Evolutionary conservation across 257 asterid genomes (phyloP).

Genomic region (Solanum chilense): DNA sequence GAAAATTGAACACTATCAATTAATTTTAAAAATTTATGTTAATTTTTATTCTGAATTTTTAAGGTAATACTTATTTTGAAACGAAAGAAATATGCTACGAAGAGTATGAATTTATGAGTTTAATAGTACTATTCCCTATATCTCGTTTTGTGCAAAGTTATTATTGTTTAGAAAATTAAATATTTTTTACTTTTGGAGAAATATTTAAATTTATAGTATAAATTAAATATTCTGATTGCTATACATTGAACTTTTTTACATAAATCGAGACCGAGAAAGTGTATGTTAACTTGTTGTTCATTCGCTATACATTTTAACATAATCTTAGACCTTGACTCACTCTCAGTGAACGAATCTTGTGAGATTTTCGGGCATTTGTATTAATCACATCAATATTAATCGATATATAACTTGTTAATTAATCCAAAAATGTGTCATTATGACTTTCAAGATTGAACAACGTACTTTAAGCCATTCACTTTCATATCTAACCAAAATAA

Average conservation of each 20-base stretch:
- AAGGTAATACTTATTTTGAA: no score
- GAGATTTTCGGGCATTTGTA: no score
- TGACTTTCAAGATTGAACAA: background rate
- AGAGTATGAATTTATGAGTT: background rate
- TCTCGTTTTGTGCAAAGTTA: background rate
- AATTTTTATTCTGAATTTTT: no score
- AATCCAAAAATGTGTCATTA: background rate
- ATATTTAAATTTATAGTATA: no score
- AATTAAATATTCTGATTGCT: background rate
- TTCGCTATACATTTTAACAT: no score
- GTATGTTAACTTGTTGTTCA: background rate
- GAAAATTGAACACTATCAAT: background rate
- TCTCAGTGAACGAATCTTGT: rapidly evolving
- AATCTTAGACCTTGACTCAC: no score
- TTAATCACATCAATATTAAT: background rate
- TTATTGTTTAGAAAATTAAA: background rate
- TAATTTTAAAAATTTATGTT: no score
- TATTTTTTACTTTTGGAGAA: background rate
- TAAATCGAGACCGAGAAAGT: background rate
- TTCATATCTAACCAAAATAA: background rate
- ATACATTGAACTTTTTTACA: background rate
- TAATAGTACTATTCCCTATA: background rate
- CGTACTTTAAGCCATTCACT: background rate
- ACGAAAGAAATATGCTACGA: no score
- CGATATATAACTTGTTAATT: background rate